phyloP scores from a whole-genome alignment of 192 early-diverging fungal genomes.

The Entomortierella chlamydospora region DNA sequence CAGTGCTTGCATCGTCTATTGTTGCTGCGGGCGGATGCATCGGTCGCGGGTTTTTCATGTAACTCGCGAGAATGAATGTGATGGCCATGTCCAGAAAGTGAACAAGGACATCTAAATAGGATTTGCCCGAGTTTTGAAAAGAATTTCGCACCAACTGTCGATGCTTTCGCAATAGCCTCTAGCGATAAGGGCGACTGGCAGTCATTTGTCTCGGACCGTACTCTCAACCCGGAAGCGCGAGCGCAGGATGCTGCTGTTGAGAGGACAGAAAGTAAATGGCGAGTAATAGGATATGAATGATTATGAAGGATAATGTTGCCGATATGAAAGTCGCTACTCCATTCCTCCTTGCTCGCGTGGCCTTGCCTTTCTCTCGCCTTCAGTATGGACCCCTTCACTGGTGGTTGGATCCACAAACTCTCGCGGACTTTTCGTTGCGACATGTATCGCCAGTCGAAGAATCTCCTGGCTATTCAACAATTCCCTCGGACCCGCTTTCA shows the following conservation, averaged over 20 bases:
- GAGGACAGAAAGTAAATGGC: slow-evolving; percentile 11
- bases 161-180: neutral
- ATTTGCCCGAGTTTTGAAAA: slow-evolving; percentile 38
- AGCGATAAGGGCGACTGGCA: neutral
- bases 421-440: slow-evolving; percentile 18
- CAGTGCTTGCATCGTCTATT: slow-evolving; percentile 37
- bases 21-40: neutral
- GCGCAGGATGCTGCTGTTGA: slow-evolving; percentile 33
- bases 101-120: slow-evolving; percentile 38
- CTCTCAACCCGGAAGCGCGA: slow-evolving; percentile 10
- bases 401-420: slow-evolving; percentile 34
- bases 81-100: slow-evolving; percentile 23
- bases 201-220: neutral
- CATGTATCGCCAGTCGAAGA: slow-evolving; percentile 27
- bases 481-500: neutral
- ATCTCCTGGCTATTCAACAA: slow-evolving; percentile 29
- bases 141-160: slow-evolving; percentile 18
- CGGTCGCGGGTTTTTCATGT: neutral
- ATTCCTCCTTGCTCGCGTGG: neutral
- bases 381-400: slow-evolving; percentile 36
- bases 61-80: slow-evolving; percentile 21
- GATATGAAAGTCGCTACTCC: slow-evolving; percentile 28
- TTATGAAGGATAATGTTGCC: slow-evolving; percentile 37
- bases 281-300: neutral
- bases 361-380: slow-evolving; percentile 13